These are phyloP conservation scores for Schizophyllum commune DNA, from an alignment of 1,284 basidiomycete species.

Conservation along the genomic window DNA sequence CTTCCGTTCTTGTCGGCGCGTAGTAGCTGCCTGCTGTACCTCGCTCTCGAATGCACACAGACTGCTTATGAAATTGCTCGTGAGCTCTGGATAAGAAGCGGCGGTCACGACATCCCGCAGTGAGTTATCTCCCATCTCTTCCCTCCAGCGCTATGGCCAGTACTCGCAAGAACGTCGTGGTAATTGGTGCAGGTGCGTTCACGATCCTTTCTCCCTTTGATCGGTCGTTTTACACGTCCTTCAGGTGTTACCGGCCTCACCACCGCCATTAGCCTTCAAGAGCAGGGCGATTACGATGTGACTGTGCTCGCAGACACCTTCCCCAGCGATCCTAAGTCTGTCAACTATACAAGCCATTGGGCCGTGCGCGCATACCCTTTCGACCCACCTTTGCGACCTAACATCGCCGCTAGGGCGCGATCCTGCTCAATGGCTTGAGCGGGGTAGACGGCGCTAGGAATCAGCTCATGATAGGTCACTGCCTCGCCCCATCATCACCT, in stretches of 20 bases:
- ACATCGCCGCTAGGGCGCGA: neutral
- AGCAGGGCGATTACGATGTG: conserved; percentile 47
- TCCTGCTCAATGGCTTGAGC: neutral
- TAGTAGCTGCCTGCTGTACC: no score
- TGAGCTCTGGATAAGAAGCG: no score
- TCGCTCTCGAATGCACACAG: no score
- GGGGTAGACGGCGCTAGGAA: neutral
- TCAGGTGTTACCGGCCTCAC: conserved; percentile 55
- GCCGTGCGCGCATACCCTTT: conserved; percentile 35
- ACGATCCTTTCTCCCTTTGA: neutral
- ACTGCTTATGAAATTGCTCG: no score
- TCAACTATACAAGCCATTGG: conserved; percentile 71
- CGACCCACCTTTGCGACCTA: neutral
- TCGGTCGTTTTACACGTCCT: neutral
- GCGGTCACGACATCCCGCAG: neutral
- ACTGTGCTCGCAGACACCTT: conserved; percentile 60
- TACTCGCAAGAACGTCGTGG: conserved; percentile 2
- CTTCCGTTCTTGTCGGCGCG: no score
- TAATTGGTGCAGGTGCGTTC: neutral
- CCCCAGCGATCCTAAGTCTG: conserved; percentile 58
- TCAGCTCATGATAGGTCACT: neutral
- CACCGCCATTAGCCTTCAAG: conserved; percentile 59
- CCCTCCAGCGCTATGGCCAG: conserved; percentile 18
- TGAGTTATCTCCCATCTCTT: conserved; percentile 6
- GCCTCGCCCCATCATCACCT: no score